Evolutionary conservation across 768 basidiomycete species (phyloP), one percentile per base, ranked within the genome.

Genomic region (Kondoa subrosea): DNA sequence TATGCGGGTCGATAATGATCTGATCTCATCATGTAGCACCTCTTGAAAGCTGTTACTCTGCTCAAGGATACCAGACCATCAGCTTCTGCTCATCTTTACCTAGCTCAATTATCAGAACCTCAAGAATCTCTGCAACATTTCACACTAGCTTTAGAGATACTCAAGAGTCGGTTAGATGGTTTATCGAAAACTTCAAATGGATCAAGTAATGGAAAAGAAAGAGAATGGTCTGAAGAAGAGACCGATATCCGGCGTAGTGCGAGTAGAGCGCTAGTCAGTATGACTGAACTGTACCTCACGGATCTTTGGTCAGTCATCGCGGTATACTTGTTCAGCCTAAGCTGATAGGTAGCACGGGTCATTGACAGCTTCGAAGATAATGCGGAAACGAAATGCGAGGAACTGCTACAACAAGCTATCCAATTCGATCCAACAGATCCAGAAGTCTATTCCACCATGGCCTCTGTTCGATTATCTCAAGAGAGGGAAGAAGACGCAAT

Each of bases 261-360:
- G 8, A 72, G 72, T 21, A 2, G 71, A 2, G 73, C 73, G 15
- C 65, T 75, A 15, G 73, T 75, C 32, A 71, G 74, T 4, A 75
- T 75, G 74, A 75, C 74, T 14, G 74, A 75, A 69, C 70, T 75
- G 16, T 75, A 75, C 60, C 67, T 75, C 29, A 75, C 74, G 56
- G 73, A 75, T 60, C 67, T 75, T 1, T 74, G 74, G 74, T 75
- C 56, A 64, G 74, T 68, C 1, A 17, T 26, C 15, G 8, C 33
- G 17, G 67, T 50, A 8, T 1, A 33, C n/a, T n/a, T n/a, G n/a
- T n/a, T n/a, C n/a, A n/a, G n/a, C n/a, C n/a, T n/a, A n/a, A n/a
- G n/a, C n/a, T n/a, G n/a, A n/a, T n/a, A n/a, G n/a, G n/a, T n/a
- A n/a, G n/a, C n/a, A n/a, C n/a, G n/a, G n/a, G n/a, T n/a, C n/a